Conservation (phyloP, 163 green algal species). For the Chlorella variabilis region DNA sequence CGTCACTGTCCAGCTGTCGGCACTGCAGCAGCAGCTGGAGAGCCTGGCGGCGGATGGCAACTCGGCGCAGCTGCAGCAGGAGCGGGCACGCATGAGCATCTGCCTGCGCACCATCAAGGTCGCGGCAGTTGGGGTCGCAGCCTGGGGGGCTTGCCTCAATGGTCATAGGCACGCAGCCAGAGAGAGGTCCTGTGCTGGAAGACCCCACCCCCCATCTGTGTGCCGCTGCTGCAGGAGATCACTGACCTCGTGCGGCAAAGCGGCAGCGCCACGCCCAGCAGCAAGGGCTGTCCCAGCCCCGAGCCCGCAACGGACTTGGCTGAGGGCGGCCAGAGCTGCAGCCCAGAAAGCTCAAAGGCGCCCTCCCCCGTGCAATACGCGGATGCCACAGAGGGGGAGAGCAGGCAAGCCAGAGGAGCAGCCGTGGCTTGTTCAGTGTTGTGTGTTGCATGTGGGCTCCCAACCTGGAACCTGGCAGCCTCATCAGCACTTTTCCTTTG, state of each 20-base stretch:
- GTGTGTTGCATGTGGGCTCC: no score
- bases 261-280: background rate
- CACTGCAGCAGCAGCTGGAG: slow-evolving; percentile 31
- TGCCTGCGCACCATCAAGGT: slow-evolving; percentile 35
- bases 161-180: background rate
- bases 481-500: no score
- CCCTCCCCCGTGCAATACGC: background rate
- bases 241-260: slow-evolving; percentile 29
- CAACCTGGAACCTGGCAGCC: no score
- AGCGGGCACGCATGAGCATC: slow-evolving; percentile 37
- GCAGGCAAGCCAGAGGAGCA: background rate
- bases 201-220: background rate
- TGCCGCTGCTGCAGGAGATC: slow-evolving; percentile 10
- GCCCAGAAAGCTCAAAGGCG: background rate
- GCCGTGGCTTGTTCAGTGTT: no score
- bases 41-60: slow-evolving; percentile 21
- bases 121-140: no score
- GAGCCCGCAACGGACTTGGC: background rate
- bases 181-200: no score
- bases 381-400: background rate
- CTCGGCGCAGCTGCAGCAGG: slow-evolving; percentile 19
- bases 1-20: slow-evolving; percentile 1
- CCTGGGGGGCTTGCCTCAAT: background rate
- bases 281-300: background rate
- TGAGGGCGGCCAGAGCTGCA: no score